Evolutionary conservation across 2,329 filamentous ascomycete genomes (phyloP).

Genomic region (Botrytis fabae): DNA sequence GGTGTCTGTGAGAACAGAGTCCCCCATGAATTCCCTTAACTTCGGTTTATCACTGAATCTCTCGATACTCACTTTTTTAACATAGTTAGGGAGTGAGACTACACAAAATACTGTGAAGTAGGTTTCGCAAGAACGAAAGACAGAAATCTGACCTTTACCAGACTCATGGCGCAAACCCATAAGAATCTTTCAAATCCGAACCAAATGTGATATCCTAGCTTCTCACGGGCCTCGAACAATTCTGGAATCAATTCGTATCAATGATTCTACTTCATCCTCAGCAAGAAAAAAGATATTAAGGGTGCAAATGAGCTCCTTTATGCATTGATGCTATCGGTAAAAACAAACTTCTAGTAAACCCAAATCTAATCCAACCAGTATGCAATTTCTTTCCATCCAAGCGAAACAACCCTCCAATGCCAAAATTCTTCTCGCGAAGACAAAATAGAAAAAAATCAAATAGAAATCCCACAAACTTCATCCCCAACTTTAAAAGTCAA

Average conservation of each 20-base stretch:
- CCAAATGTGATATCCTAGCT: background rate
- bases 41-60: background rate
- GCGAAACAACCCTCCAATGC: background rate
- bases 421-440: background rate
- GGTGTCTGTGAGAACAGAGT: background rate
- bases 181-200: background rate
- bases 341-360: background rate
- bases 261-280: background rate
- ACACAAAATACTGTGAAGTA: rapidly evolving
- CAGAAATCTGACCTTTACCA: background rate
- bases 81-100: rapidly evolving
- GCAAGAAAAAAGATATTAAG: background rate
- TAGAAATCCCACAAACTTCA: background rate
- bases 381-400: background rate
- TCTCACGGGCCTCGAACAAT: background rate
- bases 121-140: background rate
- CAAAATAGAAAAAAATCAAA: background rate
- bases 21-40: background rate
- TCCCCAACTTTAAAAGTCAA: background rate
- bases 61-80: rapidly evolving
- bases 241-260: background rate
- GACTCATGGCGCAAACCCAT: background rate
- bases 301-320: background rate
- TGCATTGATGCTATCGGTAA: background rate
- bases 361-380: background rate